phyloP scores from a whole-genome alignment of 305 asterid species.

The Fraxinus xanthoxyloides region DNA sequence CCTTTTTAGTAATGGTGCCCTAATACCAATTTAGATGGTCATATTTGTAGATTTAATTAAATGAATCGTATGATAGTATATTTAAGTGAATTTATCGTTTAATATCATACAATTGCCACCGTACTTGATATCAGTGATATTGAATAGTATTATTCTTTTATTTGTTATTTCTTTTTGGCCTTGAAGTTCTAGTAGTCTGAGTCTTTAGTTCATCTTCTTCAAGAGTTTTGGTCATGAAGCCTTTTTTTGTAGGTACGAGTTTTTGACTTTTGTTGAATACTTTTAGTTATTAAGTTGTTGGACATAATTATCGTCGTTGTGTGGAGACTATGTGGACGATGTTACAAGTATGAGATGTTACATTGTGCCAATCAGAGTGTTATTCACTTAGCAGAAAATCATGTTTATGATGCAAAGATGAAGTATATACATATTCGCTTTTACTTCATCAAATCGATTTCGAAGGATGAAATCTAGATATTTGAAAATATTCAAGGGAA shows the following conservation, averaged over 20 bases:
- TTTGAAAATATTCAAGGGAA: too few species aligned
- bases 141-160: too few species aligned
- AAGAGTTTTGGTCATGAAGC: background rate
- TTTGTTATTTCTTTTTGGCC: background rate
- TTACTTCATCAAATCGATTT: background rate
- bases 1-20: background rate
- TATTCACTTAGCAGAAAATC: too few species aligned
- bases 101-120: too few species aligned
- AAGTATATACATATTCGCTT: background rate
- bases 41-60: too few species aligned
- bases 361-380: background rate
- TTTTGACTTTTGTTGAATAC: background rate
- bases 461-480: background rate
- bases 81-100: too few species aligned
- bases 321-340: background rate
- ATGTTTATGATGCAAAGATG: too few species aligned
- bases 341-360: too few species aligned
- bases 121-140: too few species aligned
- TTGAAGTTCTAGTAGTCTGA: background rate
- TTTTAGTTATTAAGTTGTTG: background rate
- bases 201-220: background rate
- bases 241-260: background rate
- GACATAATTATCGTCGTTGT: background rate
- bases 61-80: too few species aligned
- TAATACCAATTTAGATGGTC: too few species aligned